Base-by-base conservation (phyloP, 139 green algal species). In the Tetradesmus lagerheimii region DNA sequence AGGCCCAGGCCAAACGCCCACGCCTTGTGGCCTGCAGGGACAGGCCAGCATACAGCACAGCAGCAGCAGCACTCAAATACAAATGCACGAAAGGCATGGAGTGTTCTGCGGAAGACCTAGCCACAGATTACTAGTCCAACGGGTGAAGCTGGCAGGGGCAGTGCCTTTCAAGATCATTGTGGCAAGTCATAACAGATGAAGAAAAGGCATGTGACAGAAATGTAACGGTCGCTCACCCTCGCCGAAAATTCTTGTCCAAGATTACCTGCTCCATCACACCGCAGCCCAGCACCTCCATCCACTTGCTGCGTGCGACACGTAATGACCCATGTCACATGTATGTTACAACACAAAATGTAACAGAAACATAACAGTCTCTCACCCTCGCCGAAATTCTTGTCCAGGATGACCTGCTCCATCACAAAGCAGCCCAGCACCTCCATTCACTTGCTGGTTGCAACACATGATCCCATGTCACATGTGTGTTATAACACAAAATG, bases 221-320 rank as follows among this genome's bases (percentile, higher is more conserved):
- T 64, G 50, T 64, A 0, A 64, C 50, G 25, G 18, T 50, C 37
- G 20, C 81, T 0, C 53, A 87, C 82, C 64, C 47, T 34, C 37
- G 15, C 83, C 90, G 81, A 89, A 92, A 90, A 96, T 71, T 97
- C 0, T 92, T 92, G 77, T 99, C 95, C 62, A 99, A 86, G 91
- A 99, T 99, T 16, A 86, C 25, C 92, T 98, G 96, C 94, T 99
- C 88, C 94, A 98, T 99, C n/a, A 99, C 97, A 35, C 98, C 98
- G 91, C 98, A 99, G 29, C 98, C 98, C 39, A 99, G 96, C 85
- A 99, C 98, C 94, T 99, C 98, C 38, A 99, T 93, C 98, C 98
- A 99, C 92, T 99, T 94, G 35, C 96, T n/a, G n/a, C n/a, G n/a
- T n/a, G n/a, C n/a, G n/a, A n/a, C 4, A 62, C 47, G 1, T 23